Percentiles rank a stretch among this genome's conserved stretches.
Evolutionary conservation across 2,329 filamentous ascomycete species (phyloP).

Genomic region (Paecilomyces dactylethromorphus): DNA sequence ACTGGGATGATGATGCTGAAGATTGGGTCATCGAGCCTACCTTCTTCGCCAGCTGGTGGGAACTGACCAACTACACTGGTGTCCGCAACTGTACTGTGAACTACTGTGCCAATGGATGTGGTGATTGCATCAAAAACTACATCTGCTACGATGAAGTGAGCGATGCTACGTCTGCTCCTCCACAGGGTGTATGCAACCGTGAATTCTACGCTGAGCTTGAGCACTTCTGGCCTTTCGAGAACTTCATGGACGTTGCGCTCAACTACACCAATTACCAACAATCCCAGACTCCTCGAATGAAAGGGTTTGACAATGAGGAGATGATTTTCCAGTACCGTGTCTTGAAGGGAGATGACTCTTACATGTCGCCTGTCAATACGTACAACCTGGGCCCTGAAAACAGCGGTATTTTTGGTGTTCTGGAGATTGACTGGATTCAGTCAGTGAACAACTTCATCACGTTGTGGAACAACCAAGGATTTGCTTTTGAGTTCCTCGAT

Average conservation of each 20-base stretch:
- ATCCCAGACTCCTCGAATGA: conserved; percentile 10
- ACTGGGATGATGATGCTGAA: conserved; percentile 9
- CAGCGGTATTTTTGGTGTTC: conserved; percentile 11
- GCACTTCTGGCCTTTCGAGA: conserved; percentile 14
- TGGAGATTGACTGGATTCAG: conserved; percentile 13
- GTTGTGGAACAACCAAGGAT: conserved; percentile 9
- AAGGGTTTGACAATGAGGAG: conserved; percentile 9
- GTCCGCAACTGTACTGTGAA: conserved; percentile 13
- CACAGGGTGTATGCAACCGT: conserved; percentile 10
- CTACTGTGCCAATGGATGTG: conserved; percentile 16
- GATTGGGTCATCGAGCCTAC: conserved; percentile 7
- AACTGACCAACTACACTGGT: conserved; percentile 10
- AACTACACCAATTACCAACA: conserved; percentile 10
- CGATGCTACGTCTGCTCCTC: conserved; percentile 9
- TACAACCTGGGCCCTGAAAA: conserved; percentile 9
- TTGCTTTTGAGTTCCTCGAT: conserved; percentile 8
- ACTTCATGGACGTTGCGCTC: conserved; percentile 6
- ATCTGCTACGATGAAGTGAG: conserved; percentile 15
- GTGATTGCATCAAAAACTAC: conserved; percentile 12
- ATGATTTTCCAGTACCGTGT: conserved; percentile 10
- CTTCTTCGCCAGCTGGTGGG: conserved; percentile 9
- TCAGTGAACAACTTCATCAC: conserved; percentile 11
- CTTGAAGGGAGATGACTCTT: conserved; percentile 13
- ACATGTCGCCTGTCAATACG: conserved; percentile 13
- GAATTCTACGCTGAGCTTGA: conserved; percentile 15